These are phyloP conservation scores for Cyberlindnera veronae DNA, from an alignment of 805 yeast genomes.

Conservation along the genomic window DNA sequence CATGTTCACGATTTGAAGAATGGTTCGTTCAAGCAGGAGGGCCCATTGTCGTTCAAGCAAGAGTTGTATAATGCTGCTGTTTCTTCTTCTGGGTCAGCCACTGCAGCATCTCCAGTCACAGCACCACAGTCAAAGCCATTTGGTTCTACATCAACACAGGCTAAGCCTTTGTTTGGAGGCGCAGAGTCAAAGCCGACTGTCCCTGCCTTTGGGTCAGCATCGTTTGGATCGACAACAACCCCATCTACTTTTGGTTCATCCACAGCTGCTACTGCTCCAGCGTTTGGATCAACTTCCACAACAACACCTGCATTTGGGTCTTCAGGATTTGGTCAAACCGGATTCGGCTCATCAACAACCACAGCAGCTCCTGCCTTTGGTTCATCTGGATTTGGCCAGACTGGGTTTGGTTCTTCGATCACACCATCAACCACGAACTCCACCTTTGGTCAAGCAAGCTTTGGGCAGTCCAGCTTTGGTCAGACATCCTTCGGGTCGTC, in stretches of 20 bases:
- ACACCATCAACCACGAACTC: too few relatives aligned
- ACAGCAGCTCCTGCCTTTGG: conserved; percentile 11
- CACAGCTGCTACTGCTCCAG: not conserved
- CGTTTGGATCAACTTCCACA: conserved; percentile 6
- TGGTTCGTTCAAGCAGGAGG: conserved; percentile 27
- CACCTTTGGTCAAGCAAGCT: not conserved
- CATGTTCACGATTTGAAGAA: conserved; percentile 48
- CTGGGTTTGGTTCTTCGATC: not conserved
- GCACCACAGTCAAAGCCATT: not conserved
- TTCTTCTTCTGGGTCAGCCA: not conserved
- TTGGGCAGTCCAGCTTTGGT: not conserved
- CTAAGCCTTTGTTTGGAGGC: too few relatives aligned
- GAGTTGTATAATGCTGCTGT: conserved; percentile 4
- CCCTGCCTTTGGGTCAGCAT: conserved; percentile 6
- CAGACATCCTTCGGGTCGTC: not conserved
- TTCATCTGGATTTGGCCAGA: conserved; percentile 4
- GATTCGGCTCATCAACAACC: conserved; percentile 21
- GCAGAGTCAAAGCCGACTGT: not conserved
- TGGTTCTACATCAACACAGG: not conserved
- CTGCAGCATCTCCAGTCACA: conserved; percentile 4
- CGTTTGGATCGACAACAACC: conserved; percentile 5
- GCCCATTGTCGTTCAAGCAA: conserved; percentile 12
- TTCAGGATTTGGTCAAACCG: conserved; percentile 8
- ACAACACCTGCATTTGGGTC: conserved; percentile 9
- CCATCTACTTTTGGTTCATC: not conserved